A percentile compares a stretch with the other conserved stretches of the same genome.
Evolutionary conservation across 345 rosid species (phyloP).

Genomic region (Camelina hispida): DNA sequence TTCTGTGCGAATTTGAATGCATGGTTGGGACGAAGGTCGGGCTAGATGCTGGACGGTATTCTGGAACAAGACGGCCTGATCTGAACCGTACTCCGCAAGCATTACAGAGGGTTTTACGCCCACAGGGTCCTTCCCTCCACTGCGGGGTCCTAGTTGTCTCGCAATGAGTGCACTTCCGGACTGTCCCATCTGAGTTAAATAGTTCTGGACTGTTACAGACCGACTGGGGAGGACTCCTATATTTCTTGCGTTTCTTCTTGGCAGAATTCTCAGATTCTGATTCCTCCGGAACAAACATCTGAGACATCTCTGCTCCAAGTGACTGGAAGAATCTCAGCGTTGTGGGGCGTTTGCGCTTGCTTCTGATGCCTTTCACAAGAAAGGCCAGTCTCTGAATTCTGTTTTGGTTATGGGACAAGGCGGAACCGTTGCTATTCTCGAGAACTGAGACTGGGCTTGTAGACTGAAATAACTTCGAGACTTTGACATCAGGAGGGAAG

Average conservation of each 20-base stretch:
- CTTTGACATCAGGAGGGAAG: conserved; percentile 51
- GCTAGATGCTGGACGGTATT: conserved; percentile 90
- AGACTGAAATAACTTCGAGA: conserved; percentile 51
- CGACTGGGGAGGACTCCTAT: conserved; percentile 13
- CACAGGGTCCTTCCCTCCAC: conserved; percentile 95
- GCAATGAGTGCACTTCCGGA: conserved; percentile 72
- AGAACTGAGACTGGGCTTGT: conserved; percentile 81
- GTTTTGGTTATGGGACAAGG: conserved; percentile 52
- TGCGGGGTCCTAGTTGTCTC: conserved; percentile 82
- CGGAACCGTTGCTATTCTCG: conserved; percentile 64
- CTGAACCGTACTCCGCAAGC: conserved; percentile 94
- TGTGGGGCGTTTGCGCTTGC: conserved; percentile 65
- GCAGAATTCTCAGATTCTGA: conserved; percentile 48
- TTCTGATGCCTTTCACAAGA: conserved; percentile 70
- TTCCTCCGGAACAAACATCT: conserved; percentile 38
- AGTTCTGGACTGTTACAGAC: too few relatives aligned
- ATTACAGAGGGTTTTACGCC: conserved; percentile 94
- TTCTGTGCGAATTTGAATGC: conserved; percentile 88
- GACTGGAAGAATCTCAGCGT: conserved; percentile 35
- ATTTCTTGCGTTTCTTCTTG: conserved; percentile 51
- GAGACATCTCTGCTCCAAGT: conserved; percentile 36
- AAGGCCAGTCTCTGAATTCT: conserved; percentile 43
- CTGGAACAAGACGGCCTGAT: conserved; percentile 86
- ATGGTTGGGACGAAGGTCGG: conserved; percentile 69
- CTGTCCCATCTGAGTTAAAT: too few relatives aligned